Evolutionary conservation across 1,139 yeast genomes (phyloP), one percentile per base, ranked within the genome.

Genomic region (Debaryomyces singareniensis): DNA sequence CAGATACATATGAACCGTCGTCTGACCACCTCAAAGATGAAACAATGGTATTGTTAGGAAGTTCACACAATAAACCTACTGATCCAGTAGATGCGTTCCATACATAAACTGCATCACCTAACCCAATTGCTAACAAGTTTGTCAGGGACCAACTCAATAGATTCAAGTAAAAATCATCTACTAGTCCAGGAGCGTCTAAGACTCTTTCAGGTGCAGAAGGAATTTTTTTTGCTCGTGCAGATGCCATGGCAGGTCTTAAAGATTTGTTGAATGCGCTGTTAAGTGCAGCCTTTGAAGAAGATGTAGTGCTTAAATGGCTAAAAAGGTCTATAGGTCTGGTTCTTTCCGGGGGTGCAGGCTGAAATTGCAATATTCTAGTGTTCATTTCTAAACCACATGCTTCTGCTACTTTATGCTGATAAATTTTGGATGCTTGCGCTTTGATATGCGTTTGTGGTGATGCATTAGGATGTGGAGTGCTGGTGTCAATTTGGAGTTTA

Each of bases 121-220:
- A 65, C 2, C 96, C 98, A 49, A 93, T 84, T 1, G 96, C 97
- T 26, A 93, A 67, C 33, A 81, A 66, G 53, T 91, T 87, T 21
- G 78, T 76, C 46, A 66, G 64, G 3, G 96, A 87, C 98, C 98
- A 91, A 37, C 91, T 78, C 35, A 91, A 59, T 31, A 91, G 62
- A 52, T 87, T 89, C 33, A 89, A 68, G 53, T 91, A 91, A 54
- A 87, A 93, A 58, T 91, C 98, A 53, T 91, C 96, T 22, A 82
- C 73, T 34, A 89, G 69, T 0, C 96, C 96, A 0, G 98, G 99
- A 0, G 98, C 98, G 58, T 91, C 99, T 28, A 91, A 67, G 2
- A 91, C 95, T 42, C 95, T 71, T 44, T 86, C 96, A 1, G 98
- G 97, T 11, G 87, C 86, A 0, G 86, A 76, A 10, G 95, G 87